Evolutionary conservation across 2,329 filamentous ascomycete species (phyloP).

Genomic region (Aureobasidium sp.): DNA sequence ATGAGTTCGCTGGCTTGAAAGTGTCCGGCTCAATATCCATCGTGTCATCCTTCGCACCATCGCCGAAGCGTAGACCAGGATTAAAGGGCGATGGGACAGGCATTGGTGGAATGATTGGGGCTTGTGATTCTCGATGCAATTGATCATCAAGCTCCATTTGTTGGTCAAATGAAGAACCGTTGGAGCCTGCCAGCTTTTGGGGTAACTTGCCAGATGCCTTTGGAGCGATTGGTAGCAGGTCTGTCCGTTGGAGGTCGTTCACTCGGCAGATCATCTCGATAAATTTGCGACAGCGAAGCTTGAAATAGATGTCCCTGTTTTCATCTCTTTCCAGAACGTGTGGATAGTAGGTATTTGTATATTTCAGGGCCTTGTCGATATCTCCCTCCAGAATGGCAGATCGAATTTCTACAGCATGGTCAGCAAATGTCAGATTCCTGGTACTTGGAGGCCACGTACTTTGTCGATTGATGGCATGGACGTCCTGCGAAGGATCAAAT

Average conservation of each 20-base stretch:
- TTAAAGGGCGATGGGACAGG: slow-evolving; percentile 9
- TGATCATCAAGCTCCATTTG: slow-evolving; percentile 55
- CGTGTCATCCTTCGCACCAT: slow-evolving; percentile 22
- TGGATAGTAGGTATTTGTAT: slow-evolving; percentile 71
- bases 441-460: slow-evolving; percentile 49
- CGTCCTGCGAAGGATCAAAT: slow-evolving; percentile 68
- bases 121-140: slow-evolving; percentile 28
- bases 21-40: slow-evolving; percentile 29
- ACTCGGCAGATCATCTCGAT: slow-evolving; percentile 84
- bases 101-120: slow-evolving; percentile 13
- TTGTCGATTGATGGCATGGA: slow-evolving; percentile 80
- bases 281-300: slow-evolving; percentile 81
- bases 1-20: neutral
- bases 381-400: slow-evolving; percentile 84
- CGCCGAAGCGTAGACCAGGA: neutral
- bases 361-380: slow-evolving; percentile 81
- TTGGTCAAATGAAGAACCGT: slow-evolving; percentile 35
- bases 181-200: slow-evolving; percentile 13
- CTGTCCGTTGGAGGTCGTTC: slow-evolving; percentile 53
- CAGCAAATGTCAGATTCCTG: neutral
- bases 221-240: slow-evolving; percentile 24
- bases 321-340: slow-evolving; percentile 59
- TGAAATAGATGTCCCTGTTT: slow-evolving; percentile 81
- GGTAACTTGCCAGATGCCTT: slow-evolving; percentile 27
- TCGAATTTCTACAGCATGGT: slow-evolving; percentile 60